Evolutionary conservation across 768 basidiomycete species (phyloP).

Genomic region (Saitozyma sp.): DNA sequence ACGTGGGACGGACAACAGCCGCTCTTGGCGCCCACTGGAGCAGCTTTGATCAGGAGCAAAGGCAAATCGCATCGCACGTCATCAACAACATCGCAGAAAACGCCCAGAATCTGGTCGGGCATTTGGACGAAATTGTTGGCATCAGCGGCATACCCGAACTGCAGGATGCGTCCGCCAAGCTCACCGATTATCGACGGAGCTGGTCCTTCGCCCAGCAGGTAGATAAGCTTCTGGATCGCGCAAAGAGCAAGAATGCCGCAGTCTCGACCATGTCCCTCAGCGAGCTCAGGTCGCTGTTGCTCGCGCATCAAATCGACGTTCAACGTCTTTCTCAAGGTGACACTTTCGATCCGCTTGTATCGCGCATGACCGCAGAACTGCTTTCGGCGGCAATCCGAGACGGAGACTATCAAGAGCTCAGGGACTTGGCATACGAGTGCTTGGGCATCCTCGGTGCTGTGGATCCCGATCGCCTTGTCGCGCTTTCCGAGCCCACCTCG

Average conservation of each 20-base stretch:
- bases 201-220: constrained; percentile 64
- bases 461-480: constrained; percentile 88
- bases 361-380: constrained; percentile 66
- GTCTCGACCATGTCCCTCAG: constrained; percentile 71
- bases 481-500: constrained; percentile 60
- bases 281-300: constrained; percentile 72
- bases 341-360: constrained; percentile 74
- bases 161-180: constrained; percentile 26
- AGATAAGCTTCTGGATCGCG: constrained; percentile 69
- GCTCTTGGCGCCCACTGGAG: constrained; percentile 78
- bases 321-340: constrained; percentile 74
- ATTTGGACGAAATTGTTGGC: constrained; percentile 78
- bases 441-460: constrained; percentile 88
- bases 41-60: constrained; percentile 60
- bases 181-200: constrained; percentile 53
- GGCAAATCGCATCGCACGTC: constrained; percentile 61
- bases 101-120: constrained; percentile 59
- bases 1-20: constrained; percentile 83
- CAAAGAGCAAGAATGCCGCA: constrained; percentile 73
- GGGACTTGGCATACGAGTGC: constrained; percentile 78
- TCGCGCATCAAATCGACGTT: constrained; percentile 58
- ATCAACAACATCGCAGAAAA: constrained; percentile 69
- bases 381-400: constrained; percentile 74
- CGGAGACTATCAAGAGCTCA: constrained; percentile 69
- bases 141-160: constrained; percentile 69